phyloP scores from a whole-genome alignment of 169 alveolate genomes.

The Cystoisospora suis region DNA sequence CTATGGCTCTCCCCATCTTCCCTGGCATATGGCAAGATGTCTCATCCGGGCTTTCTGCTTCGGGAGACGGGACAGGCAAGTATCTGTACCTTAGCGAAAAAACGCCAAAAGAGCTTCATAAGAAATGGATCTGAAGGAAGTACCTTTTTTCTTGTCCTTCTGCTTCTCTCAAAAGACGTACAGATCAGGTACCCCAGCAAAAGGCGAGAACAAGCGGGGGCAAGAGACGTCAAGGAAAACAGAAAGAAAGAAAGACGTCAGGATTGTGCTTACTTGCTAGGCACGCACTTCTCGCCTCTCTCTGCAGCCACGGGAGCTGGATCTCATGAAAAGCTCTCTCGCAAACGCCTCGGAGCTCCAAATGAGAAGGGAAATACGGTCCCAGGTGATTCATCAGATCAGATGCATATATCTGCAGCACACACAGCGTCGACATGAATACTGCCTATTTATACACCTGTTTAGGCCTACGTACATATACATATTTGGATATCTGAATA shows the following conservation, averaged over 20 bases:
- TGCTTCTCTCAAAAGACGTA: neutral
- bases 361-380: neutral
- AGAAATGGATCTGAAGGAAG: too few species aligned
- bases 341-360: constrained; percentile 23
- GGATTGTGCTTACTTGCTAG: neutral
- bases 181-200: neutral
- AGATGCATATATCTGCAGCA: neutral
- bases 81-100: too few species aligned
- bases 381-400: constrained; percentile 11
- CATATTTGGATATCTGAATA: neutral
- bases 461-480: too few species aligned
- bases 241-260: neutral
- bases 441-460: too few species aligned
- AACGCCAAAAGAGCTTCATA: too few species aligned
- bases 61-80: too few species aligned
- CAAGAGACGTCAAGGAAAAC: neutral
- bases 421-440: neutral
- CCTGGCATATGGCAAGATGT: too few species aligned
- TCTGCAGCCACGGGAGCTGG: neutral
- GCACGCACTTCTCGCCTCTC: neutral
- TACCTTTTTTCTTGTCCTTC: neutral
- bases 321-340: neutral
- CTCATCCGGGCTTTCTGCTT: too few species aligned
- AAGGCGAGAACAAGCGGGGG: neutral
- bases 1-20: too few species aligned